Conservation (phyloP, 306 rosid genomes). For the Cicer arietinum region DNA sequence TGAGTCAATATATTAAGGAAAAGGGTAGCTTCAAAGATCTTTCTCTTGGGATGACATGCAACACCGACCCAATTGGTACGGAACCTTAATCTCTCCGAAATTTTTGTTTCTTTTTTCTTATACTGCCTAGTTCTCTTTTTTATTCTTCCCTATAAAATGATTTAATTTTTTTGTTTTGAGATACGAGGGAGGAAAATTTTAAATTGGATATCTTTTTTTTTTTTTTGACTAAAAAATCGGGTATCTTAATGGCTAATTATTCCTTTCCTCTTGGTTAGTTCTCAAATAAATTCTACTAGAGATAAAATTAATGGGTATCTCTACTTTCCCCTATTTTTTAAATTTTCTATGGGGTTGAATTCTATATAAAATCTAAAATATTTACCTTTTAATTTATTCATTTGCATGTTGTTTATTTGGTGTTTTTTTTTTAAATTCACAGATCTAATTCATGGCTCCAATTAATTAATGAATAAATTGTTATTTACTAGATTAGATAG, state of each 20-base stretch:
- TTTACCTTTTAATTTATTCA: background rate
- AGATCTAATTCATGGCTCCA: constrained; percentile 41
- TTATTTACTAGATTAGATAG: too few species aligned
- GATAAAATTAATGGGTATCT: constrained; percentile 3
- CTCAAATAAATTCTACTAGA: background rate
- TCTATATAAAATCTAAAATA: background rate
- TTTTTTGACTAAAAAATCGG: background rate
- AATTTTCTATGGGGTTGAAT: background rate
- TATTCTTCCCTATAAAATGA: background rate
- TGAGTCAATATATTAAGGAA: constrained; percentile 67
- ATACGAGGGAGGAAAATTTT: background rate
- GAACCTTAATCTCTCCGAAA: constrained; percentile 1
- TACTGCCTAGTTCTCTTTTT: constrained; percentile 11
- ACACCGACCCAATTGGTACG: constrained; percentile 55
- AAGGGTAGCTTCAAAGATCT: constrained; percentile 72
- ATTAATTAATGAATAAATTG: too few species aligned
- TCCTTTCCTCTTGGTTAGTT: constrained; percentile 34
- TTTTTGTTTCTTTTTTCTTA: background rate
- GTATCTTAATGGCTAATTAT: constrained; percentile 19
- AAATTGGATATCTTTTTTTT: background rate
- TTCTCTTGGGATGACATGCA: constrained; percentile 66
- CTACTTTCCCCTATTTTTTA: too few species aligned
- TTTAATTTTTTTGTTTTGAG: background rate
- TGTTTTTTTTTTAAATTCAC: background rate
- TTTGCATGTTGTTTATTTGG: background rate